Base-by-base conservation (phyloP, 2,329 filamentous ascomycete genomes). In the Aspergillus candidus region DNA sequence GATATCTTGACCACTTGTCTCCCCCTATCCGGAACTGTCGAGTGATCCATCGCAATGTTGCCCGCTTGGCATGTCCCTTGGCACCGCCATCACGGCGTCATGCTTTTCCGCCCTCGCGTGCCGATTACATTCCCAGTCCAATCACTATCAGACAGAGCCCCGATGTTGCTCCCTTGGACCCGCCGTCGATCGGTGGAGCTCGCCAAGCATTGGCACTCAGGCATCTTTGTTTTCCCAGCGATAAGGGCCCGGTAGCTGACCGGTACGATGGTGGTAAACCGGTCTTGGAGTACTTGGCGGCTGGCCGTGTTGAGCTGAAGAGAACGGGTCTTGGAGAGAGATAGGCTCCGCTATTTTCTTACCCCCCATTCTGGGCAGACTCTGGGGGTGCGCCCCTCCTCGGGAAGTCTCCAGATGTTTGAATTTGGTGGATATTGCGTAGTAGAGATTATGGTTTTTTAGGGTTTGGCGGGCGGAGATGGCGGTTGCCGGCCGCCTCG, bases 21-120 rank as follows among this genome's bases (percentile, higher is more conserved):
- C 15, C 22, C 27, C 36, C n/a, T 14, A 32, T 8, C 5, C 18
- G 11, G n/a, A 13, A 43, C 35, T 37, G 31, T 40, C 40, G 18
- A 38, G 43, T 38, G 46, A 50, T 41, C 39, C 43, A 44, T 50
- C 48, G 43, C 40, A 48, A 43, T n/a, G 37, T 32, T 42, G 37
- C 32, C 14, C 30, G 18, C 48, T 50, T 50, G 48, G 48, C 48
- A 35, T 11, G 7, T 6, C 15, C 17, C 42, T 48, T 48, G 46
- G 46, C 46, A 34, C 8, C 29, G 12, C 33, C 27, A 17, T 33
- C 17, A 29, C 18, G 35, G 40, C 39, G 35, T 43, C 39, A 46
- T 32, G 31, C n/a, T 35, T 35, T 35, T 41, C 15, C 36, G 31
- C 39, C 15, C 22, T 33, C 40, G 39, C 35, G 18, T 34, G 32